Base-by-base conservation (phyloP, 192 early-diverging fungal species). In the Coemansia sp. region DNA sequence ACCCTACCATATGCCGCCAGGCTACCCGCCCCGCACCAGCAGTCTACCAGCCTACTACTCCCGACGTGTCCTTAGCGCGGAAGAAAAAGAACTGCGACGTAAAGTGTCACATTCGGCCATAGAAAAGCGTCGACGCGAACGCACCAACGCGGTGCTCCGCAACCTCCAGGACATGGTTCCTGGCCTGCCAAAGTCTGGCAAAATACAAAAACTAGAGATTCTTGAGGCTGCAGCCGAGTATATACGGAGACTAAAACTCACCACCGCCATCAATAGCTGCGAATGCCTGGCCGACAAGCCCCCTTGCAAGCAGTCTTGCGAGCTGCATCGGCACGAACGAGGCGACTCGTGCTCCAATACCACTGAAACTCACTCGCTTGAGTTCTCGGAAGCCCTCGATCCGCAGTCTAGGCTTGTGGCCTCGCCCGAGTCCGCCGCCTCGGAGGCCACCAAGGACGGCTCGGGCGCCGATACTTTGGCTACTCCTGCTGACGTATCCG, bases 21-120 rank as follows among this genome's bases (percentile, higher is more conserved):
- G 23, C 23, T 26, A 39, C 18, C 18, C 44, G 23, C 10, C 44
- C 15, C 42, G 7, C 42, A 46, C 19, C 44, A 46, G 44, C 44
- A 46, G 44, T 10, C 44, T 46, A 7, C 1, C 53, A 11, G 14
- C 9, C 10, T 14, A 56, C 28, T 33, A 13, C 15, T 13, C 48
- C 2, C 40, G 58, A 18, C 66, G 66, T 3, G 50, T 55, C 2
- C 58, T 78, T 12, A 78, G 63, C 4, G 79, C 79, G 1, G 79
- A 80, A 20, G 73, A 80, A 50, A 79, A 86, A 36, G 88, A 92
- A 38, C 64, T 87, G 50, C 81, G 84, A 52, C 84, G 93, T 49
- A 93, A 92, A 58, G 86, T 90, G 6, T 91, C 91, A 0, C 93
- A 94, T 50, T 91, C 88, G 28, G 89, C 89, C 1, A 93, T 94